Percentiles rank a stretch among this genome's conserved stretches.
Evolutionary conservation across 805 yeast species (phyloP).

Genomic region (Candida ortonii): DNA sequence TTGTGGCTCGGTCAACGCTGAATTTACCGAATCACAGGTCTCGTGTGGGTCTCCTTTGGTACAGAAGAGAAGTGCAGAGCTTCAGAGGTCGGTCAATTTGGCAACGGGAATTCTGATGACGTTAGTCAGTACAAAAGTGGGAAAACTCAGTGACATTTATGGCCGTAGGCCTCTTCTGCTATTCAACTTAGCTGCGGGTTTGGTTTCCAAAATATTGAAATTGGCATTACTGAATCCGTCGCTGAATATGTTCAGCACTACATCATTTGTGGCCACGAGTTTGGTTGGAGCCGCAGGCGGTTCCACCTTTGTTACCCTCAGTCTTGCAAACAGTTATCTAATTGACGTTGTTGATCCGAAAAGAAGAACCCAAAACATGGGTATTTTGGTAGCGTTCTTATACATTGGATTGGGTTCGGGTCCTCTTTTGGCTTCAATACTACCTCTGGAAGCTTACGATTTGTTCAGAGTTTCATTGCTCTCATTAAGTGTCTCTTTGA

Average conservation of each 20-base stretch:
- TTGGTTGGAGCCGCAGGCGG: slow-evolving; percentile 58
- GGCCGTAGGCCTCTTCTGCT: slow-evolving; percentile 57
- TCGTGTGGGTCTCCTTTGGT: slow-evolving; percentile 39
- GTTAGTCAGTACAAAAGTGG: slow-evolving; percentile 58
- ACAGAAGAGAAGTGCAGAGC: slow-evolving; percentile 44
- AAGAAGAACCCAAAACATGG: slow-evolving; percentile 55
- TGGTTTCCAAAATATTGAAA: slow-evolving; percentile 15
- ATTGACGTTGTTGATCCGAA: slow-evolving; percentile 69
- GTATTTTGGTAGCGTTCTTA: slow-evolving; percentile 55
- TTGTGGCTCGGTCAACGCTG: slow-evolving; percentile 32
- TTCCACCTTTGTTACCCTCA: slow-evolving; percentile 52
- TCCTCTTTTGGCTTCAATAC: slow-evolving; percentile 54
- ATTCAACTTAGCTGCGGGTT: slow-evolving; percentile 19
- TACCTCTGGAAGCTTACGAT: slow-evolving; percentile 34
- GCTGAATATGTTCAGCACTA: slow-evolving; percentile 29
- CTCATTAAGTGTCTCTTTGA: slow-evolving; percentile 32
- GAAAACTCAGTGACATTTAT: slow-evolving; percentile 58
- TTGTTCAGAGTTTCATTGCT: slow-evolving; percentile 19
- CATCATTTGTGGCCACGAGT: slow-evolving; percentile 41
- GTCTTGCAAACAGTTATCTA: slow-evolving; percentile 64
- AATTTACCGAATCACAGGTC: slow-evolving; percentile 5
- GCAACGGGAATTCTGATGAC: slow-evolving; percentile 44
- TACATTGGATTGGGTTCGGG: slow-evolving; percentile 63
- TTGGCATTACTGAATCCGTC: slow-evolving; percentile 24
- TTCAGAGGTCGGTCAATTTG: slow-evolving; percentile 45